Percentiles rank a stretch among this genome's conserved stretches.
phyloP scores from a whole-genome alignment of 345 rosid genomes.

The Mercurialis annua region DNA sequence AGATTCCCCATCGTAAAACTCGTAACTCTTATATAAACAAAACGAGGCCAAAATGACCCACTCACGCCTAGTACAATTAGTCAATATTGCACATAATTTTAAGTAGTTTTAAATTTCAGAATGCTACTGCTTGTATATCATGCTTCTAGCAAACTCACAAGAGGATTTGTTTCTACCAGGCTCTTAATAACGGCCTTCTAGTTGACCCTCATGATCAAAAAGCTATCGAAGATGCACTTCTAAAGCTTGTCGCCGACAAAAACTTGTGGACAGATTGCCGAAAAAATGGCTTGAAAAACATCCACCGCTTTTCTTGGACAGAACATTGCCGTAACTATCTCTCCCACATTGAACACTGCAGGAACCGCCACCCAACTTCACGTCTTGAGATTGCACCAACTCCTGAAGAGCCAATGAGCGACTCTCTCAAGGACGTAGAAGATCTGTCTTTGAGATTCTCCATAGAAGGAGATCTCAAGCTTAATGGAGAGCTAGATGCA shows the following conservation, averaged over 20 bases:
- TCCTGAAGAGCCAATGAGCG: slow-evolving; percentile 84
- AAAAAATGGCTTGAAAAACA: slow-evolving; percentile 58
- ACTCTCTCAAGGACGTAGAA: slow-evolving; percentile 73
- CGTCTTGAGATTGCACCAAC: slow-evolving; percentile 56
- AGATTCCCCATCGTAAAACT: neutral
- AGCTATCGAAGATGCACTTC: slow-evolving; percentile 60
- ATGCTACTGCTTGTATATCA: neutral
- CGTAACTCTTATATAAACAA: neutral
- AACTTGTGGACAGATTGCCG: slow-evolving; percentile 56
- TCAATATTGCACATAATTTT: neutral
- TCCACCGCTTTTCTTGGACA: slow-evolving; percentile 65
- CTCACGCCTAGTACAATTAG: slow-evolving; percentile 3
- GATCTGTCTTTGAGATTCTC: slow-evolving; percentile 83
- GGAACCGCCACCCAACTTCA: slow-evolving; percentile 68
- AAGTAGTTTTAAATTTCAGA: neutral
- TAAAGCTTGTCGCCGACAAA: slow-evolving; percentile 64
- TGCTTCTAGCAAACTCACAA: slow-evolving; percentile 7
- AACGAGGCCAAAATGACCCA: neutral
- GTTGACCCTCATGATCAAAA: slow-evolving; percentile 69
- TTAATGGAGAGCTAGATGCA: slow-evolving; percentile 65
- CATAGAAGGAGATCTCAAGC: slow-evolving; percentile 65
- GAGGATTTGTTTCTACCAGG: slow-evolving; percentile 33
- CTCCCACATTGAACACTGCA: slow-evolving; percentile 73
- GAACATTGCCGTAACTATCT: slow-evolving; percentile 82
- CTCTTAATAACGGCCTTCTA: slow-evolving; percentile 61